phyloP scores from a whole-genome alignment of 805 yeast genomes.

The Pichia exigua region DNA sequence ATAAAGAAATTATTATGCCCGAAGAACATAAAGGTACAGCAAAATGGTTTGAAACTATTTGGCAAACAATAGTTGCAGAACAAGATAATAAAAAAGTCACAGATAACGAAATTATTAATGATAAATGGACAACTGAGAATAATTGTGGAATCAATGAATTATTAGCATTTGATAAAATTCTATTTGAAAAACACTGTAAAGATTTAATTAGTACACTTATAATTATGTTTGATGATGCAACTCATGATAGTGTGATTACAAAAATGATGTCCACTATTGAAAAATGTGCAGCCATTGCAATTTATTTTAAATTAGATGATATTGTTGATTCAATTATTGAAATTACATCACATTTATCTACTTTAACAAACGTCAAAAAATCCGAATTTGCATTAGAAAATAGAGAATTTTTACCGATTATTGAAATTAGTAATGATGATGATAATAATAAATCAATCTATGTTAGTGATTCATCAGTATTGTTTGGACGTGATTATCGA shows the following conservation, averaged over 20 bases:
- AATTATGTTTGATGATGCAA: constrained; percentile 75
- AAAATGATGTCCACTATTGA: constrained; percentile 84
- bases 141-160: constrained; percentile 15
- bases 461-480: constrained; percentile 73
- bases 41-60: constrained; percentile 82
- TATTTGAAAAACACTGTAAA: constrained; percentile 58
- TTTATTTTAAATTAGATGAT: constrained; percentile 46
- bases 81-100: constrained; percentile 27
- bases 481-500: constrained; percentile 84
- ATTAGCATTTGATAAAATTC: constrained; percentile 59
- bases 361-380: constrained; percentile 41
- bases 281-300: constrained; percentile 72
- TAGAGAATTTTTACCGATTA: constrained; percentile 37
- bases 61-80: constrained; percentile 63
- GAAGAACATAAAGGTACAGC: constrained; percentile 94
- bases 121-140: constrained; percentile 10
- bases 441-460: constrained; percentile 43
- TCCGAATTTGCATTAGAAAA: constrained; percentile 23
- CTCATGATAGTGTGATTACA: constrained; percentile 83
- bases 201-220: constrained; percentile 66
- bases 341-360: constrained; percentile 59
- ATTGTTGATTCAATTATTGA: constrained; percentile 62
- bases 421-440: constrained; percentile 36
- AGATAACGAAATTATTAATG: constrained; percentile 7
- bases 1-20: constrained; percentile 91